Percentiles rank a stretch among this genome's conserved stretches.
phyloP scores from a whole-genome alignment of 176 grass and related monocot genomes.

The Pontederia paniculata region DNA sequence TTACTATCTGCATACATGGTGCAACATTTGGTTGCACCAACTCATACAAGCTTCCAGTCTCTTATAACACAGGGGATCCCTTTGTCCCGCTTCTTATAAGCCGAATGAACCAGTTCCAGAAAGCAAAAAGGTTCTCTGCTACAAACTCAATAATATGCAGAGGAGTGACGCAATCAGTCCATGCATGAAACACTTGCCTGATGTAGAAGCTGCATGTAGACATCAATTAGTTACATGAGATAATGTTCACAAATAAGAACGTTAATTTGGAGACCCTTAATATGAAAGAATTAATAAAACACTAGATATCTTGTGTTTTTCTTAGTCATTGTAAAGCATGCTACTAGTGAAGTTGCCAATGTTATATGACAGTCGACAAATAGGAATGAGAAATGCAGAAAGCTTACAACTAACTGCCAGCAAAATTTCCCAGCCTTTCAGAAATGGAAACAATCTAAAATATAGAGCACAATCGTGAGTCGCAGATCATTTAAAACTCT shows the following conservation, averaged over 20 bases:
- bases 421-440: too few species aligned
- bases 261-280: not conserved
- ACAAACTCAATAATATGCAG: slow-evolving; percentile 17
- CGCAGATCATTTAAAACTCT: too few species aligned
- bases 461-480: too few species aligned
- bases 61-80: not conserved
- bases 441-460: too few species aligned
- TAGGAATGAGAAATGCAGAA: too few species aligned
- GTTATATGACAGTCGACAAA: too few species aligned
- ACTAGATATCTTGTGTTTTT: too few species aligned
- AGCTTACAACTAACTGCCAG: too few species aligned
- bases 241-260: not conserved
- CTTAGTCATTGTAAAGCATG: too few species aligned
- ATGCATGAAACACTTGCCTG: slow-evolving; percentile 5
- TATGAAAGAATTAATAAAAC: too few species aligned
- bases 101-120: slow-evolving; percentile 9
- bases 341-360: too few species aligned
- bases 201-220: slow-evolving; percentile 23
- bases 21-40: not conserved
- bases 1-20: slow-evolving; percentile 2
- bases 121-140: slow-evolving; percentile 10
- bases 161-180: slow-evolving; percentile 12
- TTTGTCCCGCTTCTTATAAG: slow-evolving; percentile 9
- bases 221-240: slow-evolving; percentile 5
- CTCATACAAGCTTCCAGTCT: not conserved